phyloP scores from a whole-genome alignment of 257 asterid genomes.

The Phtheirospermum japonicum region DNA sequence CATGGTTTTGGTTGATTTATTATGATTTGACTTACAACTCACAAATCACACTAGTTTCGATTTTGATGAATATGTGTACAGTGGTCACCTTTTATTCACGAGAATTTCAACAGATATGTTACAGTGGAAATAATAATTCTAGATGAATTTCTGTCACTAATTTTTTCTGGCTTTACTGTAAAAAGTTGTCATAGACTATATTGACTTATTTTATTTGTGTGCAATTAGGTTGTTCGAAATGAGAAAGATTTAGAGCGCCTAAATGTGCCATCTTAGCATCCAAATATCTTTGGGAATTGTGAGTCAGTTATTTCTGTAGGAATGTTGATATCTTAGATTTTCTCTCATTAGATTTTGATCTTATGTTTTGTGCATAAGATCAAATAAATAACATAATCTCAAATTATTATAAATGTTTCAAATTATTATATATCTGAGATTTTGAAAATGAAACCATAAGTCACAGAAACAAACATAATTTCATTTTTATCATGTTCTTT shows the following conservation, averaged over 20 bases:
- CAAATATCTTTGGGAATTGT: constrained; percentile 86
- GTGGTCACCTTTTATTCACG: no score
- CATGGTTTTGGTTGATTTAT: no score
- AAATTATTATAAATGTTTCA: no score
- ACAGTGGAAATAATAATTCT: neutral
- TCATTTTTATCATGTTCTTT: neutral
- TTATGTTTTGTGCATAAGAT: neutral
- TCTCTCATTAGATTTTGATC: neutral
- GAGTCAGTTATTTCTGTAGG: constrained; percentile 32
- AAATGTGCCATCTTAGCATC: constrained; percentile 80
- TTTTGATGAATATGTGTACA: no score
- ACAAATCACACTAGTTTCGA: no score
- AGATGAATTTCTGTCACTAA: constrained; percentile 6
- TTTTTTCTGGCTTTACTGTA: constrained; percentile 17
- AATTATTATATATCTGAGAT: neutral
- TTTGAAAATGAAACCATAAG: neutral
- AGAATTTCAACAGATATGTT: neutral
- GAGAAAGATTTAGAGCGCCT: constrained; percentile 63
- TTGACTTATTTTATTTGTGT: constrained; percentile 19
- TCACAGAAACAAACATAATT: neutral
- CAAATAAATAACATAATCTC: no score
- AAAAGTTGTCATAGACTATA: neutral
- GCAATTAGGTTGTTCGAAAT: constrained; percentile 71
- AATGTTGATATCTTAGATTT: constrained; percentile 22
- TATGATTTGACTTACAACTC: no score